These are phyloP conservation scores for Auxenochlorella protothecoides DNA, from an alignment of 139 green algal species.

Conservation along the genomic window DNA sequence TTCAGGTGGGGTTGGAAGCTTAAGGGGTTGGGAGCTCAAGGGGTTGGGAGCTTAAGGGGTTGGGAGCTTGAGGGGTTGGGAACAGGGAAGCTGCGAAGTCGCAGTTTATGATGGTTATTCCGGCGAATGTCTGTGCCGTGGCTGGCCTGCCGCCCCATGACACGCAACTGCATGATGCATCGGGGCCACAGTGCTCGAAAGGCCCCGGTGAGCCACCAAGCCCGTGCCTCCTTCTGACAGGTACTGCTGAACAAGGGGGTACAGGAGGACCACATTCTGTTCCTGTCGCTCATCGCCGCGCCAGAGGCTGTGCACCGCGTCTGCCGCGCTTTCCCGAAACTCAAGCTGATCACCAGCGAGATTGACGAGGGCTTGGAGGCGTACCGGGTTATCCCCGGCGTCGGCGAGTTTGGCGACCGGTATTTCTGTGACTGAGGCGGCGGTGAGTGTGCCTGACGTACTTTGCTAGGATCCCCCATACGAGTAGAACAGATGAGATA, in stretches of 20 bases:
- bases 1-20: constrained; percentile 45
- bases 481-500: too few species aligned
- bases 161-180: too few species aligned
- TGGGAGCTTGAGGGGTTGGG: too few species aligned
- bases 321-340: constrained; percentile 52
- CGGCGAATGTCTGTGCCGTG: too few species aligned
- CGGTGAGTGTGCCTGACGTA: not conserved
- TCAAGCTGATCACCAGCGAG: constrained; percentile 90
- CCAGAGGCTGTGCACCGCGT: constrained; percentile 79
- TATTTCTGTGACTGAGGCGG: constrained; percentile 40
- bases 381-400: constrained; percentile 76
- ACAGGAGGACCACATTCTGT: constrained; percentile 75
- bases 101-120: too few species aligned
- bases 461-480: too few species aligned
- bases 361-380: constrained; percentile 82
- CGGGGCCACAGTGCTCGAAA: too few species aligned
- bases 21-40: too few species aligned
- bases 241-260: constrained; percentile 83
- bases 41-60: too few species aligned
- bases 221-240: constrained; percentile 20
- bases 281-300: constrained; percentile 86
- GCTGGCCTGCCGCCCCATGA: too few species aligned
- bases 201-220: too few species aligned
- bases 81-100: too few species aligned
- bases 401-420: constrained; percentile 63